Conservation (phyloP, 2,329 filamentous ascomycete species). For the Cadophora sp. region DNA sequence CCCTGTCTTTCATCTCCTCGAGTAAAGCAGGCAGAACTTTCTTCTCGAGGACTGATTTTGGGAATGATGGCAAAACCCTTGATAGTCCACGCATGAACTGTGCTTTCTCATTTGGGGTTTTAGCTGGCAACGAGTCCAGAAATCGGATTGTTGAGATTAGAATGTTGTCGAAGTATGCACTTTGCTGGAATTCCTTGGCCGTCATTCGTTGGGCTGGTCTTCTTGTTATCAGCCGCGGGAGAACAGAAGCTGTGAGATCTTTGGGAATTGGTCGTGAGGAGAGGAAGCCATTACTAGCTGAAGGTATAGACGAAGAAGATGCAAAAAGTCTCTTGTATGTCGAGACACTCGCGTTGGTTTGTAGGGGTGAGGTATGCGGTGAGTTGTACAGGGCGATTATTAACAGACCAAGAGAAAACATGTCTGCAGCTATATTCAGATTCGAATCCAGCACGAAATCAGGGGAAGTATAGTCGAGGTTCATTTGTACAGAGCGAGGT, state of each 20-base stretch:
- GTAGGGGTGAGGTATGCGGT: constrained; percentile 87
- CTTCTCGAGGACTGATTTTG: constrained; percentile 91
- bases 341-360: constrained; percentile 79
- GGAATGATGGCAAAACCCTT: constrained; percentile 89
- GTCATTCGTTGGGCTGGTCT: constrained; percentile 87
- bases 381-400: constrained; percentile 92
- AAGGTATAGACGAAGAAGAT: constrained; percentile 79
- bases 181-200: constrained; percentile 91
- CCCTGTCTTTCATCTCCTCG: constrained; percentile 92
- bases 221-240: constrained; percentile 86
- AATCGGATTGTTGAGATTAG: constrained; percentile 96
- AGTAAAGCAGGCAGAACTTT: constrained; percentile 89
- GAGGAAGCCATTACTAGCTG: constrained; percentile 82
- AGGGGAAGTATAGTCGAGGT: constrained; percentile 91
- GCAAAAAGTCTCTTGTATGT: constrained; percentile 86
- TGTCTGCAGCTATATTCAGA: constrained; percentile 82
- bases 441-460: constrained; percentile 95
- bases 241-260: constrained; percentile 75
- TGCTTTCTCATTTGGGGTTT: constrained; percentile 88
- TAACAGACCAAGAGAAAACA: constrained; percentile 91
- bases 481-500: constrained; percentile 82
- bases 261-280: constrained; percentile 80
- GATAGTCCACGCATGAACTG: constrained; percentile 90
- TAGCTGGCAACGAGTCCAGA: constrained; percentile 87
- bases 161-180: constrained; percentile 96